Percentiles rank a stretch among this genome's conserved stretches.
Conservation (phyloP, 495 filamentous ascomycete genomes). For the Xylaria grammica region DNA sequence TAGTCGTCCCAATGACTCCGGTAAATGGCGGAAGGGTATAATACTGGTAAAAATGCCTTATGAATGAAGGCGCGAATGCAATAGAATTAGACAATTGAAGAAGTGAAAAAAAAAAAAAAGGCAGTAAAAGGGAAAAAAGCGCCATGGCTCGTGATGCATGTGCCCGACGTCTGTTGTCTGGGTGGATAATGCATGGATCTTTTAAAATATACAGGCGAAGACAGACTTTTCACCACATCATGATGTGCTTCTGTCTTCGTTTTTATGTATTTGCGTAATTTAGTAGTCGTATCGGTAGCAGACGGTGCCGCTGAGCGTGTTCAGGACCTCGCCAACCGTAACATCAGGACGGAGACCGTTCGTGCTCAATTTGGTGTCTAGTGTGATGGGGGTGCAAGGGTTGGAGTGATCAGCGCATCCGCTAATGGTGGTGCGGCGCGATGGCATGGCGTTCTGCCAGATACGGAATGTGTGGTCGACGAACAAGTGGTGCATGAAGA, state of each 20-base stretch:
- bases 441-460: conserved; percentile 46
- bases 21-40: conserved; percentile 13
- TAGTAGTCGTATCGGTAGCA: conserved; percentile 52
- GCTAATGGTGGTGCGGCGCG: conserved; percentile 37
- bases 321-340: conserved; percentile 43
- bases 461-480: conserved; percentile 46
- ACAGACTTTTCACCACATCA: too few species aligned
- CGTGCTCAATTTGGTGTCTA: conserved; percentile 38
- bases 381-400: conserved; percentile 37
- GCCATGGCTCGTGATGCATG: conserved; percentile 7
- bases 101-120: neutral
- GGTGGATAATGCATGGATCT: neutral
- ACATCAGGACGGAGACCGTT: conserved; percentile 38
- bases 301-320: conserved; percentile 40
- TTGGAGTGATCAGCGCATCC: conserved; percentile 43
- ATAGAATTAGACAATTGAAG: neutral
- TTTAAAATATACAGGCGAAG: conserved; percentile 17
- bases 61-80: neutral
- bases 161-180: neutral
- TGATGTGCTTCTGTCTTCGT: too few species aligned
- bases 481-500: conserved; percentile 50
- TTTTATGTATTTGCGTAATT: neutral
- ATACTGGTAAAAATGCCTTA: neutral
- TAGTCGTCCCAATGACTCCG: neutral
- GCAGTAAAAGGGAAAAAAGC: neutral